These are phyloP conservation scores for Hypoxylon intermedium DNA, from an alignment of 495 filamentous ascomycete species.

Conservation along the genomic window DNA sequence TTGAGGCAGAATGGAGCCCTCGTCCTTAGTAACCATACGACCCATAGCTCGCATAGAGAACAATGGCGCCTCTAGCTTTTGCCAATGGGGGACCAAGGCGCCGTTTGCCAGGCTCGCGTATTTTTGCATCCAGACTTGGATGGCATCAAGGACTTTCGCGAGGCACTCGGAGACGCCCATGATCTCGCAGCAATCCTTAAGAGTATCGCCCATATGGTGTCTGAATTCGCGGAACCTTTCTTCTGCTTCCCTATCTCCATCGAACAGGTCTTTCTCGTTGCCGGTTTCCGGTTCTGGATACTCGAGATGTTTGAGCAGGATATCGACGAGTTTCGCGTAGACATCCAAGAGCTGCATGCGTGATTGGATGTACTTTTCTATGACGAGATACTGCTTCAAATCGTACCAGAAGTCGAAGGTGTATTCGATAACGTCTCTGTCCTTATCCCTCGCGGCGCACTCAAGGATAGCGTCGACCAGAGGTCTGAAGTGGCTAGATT, in stretches of 20 bases:
- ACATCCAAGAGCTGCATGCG: slow-evolving; percentile 75
- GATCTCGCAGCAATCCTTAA: slow-evolving; percentile 97
- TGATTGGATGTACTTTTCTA: slow-evolving; percentile 87
- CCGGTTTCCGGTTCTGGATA: slow-evolving; percentile 79
- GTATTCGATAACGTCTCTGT: slow-evolving; percentile 84
- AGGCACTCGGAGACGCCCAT: slow-evolving; percentile 92
- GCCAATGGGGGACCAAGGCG: slow-evolving; percentile 92
- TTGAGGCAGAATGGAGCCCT: slow-evolving; percentile 82
- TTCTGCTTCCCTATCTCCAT: slow-evolving; percentile 92
- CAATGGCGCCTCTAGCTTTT: slow-evolving; percentile 90
- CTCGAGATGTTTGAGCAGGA: slow-evolving; percentile 90
- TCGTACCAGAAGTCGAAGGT: slow-evolving; percentile 99
- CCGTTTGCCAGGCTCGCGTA: slow-evolving; percentile 77
- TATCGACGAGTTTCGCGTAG: slow-evolving; percentile 86
- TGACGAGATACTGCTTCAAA: slow-evolving; percentile 90
- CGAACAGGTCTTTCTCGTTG: slow-evolving; percentile 84
- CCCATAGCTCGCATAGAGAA: slow-evolving; percentile 98
- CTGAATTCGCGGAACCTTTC: slow-evolving; percentile 97
- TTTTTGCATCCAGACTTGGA: slow-evolving; percentile 84
- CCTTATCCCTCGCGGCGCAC: slow-evolving; percentile 83
- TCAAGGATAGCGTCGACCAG: slow-evolving; percentile 91
- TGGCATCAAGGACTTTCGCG: slow-evolving; percentile 79
- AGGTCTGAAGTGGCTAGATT: slow-evolving; percentile 80
- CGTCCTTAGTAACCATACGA: slow-evolving; percentile 90
- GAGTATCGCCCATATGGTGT: slow-evolving; percentile 95